Conservation (phyloP, 2,329 filamentous ascomycete species). For the Pseudocercospora crystallina region DNA sequence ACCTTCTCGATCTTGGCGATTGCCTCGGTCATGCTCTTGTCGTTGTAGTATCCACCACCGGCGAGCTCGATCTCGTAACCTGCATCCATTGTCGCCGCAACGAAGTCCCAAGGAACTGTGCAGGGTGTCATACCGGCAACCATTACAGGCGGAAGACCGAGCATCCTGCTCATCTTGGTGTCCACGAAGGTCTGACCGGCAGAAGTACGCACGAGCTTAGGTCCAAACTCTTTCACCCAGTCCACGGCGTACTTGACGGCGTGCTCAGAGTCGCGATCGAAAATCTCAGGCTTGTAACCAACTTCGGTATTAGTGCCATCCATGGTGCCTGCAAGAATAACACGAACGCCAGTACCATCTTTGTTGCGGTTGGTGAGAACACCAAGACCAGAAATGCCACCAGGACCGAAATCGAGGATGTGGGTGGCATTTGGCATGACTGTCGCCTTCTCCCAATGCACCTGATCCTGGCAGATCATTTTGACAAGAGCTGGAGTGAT, state of each 20-base stretch:
- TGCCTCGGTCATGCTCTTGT: slow-evolving; percentile 78
- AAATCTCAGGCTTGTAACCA: slow-evolving; percentile 96
- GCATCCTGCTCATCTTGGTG: slow-evolving; percentile 88
- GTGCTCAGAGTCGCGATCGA: slow-evolving; percentile 92
- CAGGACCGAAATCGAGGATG: slow-evolving; percentile 93
- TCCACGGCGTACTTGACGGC: slow-evolving; percentile 93
- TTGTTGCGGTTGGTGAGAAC: slow-evolving; percentile 98
- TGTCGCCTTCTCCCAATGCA: slow-evolving; percentile 95
- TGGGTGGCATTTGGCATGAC: slow-evolving; percentile 88
- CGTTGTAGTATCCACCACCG: slow-evolving; percentile 85
- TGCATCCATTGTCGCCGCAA: slow-evolving; percentile 88
- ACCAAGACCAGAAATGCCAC: slow-evolving; percentile 93
- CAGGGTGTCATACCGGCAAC: slow-evolving; percentile 92
- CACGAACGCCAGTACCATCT: slow-evolving; percentile 94
- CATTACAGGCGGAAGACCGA: slow-evolving; percentile 83
- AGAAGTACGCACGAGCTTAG: slow-evolving; percentile 86
- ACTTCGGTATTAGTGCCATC: slow-evolving; percentile 87
- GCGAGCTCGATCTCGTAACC: slow-evolving; percentile 92
- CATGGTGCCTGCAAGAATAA: slow-evolving; percentile 91
- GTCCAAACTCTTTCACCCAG: slow-evolving; percentile 97
- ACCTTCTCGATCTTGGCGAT: slow-evolving; percentile 80
- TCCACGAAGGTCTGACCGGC: slow-evolving; percentile 88
- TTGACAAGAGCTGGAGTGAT: slow-evolving; percentile 83
- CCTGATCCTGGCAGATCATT: slow-evolving; percentile 90
- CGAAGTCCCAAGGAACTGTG: slow-evolving; percentile 88